phyloP scores from a whole-genome alignment of 257 asterid species.

The Scutellaria barbata region DNA sequence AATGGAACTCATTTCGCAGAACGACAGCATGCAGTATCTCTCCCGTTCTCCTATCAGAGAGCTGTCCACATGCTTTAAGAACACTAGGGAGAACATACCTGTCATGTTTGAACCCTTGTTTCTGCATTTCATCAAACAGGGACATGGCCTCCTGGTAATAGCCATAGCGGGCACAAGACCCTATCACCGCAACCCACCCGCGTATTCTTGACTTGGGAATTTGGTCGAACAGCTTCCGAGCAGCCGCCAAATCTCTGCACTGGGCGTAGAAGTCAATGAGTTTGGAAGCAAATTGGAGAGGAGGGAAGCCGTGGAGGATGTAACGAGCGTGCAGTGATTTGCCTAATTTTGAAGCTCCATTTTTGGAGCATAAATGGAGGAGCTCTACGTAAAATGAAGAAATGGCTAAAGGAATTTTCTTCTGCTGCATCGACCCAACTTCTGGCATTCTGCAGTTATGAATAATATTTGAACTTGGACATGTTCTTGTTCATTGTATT shows the following conservation, averaged over 20 bases:
- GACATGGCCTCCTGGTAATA: constrained; percentile 55
- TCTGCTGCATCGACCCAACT: constrained; percentile 10
- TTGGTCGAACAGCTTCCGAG: constrained; percentile 66
- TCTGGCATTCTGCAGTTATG: no score
- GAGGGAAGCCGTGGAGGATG: constrained; percentile 50
- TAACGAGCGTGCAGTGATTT: constrained; percentile 64
- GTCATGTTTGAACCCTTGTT: constrained; percentile 42
- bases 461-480: no score
- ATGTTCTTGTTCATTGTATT: no score
- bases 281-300: constrained; percentile 51
- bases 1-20: constrained; percentile 47
- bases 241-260: constrained; percentile 47
- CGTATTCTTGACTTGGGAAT: constrained; percentile 56
- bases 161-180: constrained; percentile 63
- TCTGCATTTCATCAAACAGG: constrained; percentile 51
- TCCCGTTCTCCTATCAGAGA: constrained; percentile 56
- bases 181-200: constrained; percentile 61
- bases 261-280: constrained; percentile 49
- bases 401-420: constrained; percentile 2
- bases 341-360: constrained; percentile 50
- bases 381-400: constrained; percentile 44
- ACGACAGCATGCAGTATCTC: constrained; percentile 51
- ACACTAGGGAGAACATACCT: constrained; percentile 67
- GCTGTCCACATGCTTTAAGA: constrained; percentile 75
- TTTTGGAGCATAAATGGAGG: constrained; percentile 41